Percentiles rank a stretch among this genome's conserved stretches.
Evolutionary conservation across 208 protist species (phyloP).

Genomic region (Trichomonas vaginalis): DNA sequence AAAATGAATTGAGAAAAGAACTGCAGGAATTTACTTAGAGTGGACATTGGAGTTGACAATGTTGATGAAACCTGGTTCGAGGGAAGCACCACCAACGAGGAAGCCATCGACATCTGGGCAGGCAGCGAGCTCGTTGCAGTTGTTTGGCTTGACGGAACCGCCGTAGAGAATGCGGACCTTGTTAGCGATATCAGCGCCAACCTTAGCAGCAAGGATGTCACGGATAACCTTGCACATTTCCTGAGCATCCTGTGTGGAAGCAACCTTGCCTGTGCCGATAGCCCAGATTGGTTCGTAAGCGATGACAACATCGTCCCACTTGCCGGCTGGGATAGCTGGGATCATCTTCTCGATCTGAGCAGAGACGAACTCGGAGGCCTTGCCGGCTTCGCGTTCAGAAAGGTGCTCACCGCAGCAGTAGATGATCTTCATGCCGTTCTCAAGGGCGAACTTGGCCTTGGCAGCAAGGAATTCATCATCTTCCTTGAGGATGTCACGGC

Average conservation of each 20-base stretch:
- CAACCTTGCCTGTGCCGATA: constrained; percentile 35
- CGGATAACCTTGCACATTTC: constrained; percentile 20
- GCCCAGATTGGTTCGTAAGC: constrained; percentile 41
- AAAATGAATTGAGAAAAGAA: no score
- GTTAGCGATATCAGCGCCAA: constrained; percentile 25
- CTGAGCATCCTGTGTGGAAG: constrained; percentile 21
- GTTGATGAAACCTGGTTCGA: constrained; percentile 22
- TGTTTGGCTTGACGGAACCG: constrained; percentile 30
- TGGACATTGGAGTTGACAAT: not conserved
- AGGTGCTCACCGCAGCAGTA: constrained; percentile 27
- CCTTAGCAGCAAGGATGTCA: not conserved
- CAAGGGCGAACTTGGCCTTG: constrained; percentile 19
- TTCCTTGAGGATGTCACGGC: constrained; percentile 28
- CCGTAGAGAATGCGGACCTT: constrained; percentile 35
- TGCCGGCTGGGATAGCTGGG: not conserved
- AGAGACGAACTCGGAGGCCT: constrained; percentile 21
- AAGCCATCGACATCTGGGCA: constrained; percentile 34
- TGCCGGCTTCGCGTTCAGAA: constrained; percentile 24
- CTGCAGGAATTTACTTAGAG: constrained; percentile 4
- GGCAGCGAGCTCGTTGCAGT: constrained; percentile 22
- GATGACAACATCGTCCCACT: constrained; percentile 31
- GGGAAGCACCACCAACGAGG: constrained; percentile 38
- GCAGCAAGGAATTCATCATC: constrained; percentile 23
- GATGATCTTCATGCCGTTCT: constrained; percentile 19
- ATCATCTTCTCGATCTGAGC: constrained; percentile 24